Percentiles rank a stretch among this genome's conserved stretches.
phyloP scores from a whole-genome alignment of 108 stramenopile genomes.

The Skeletonema tropicum region DNA sequence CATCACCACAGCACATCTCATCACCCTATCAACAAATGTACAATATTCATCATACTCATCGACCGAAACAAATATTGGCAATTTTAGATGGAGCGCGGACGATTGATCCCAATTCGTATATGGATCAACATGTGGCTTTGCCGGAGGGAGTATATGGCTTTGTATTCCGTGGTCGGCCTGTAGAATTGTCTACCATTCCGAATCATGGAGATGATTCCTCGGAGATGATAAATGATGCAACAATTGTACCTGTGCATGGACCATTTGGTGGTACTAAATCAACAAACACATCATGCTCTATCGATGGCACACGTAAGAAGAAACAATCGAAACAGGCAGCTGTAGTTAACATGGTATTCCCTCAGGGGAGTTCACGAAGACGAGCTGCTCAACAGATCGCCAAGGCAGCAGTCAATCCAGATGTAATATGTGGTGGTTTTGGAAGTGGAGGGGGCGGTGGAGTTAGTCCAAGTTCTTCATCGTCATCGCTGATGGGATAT shows the following conservation, averaged over 20 bases:
- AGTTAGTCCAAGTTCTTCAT: conserved; percentile 24
- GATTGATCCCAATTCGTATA: conserved; percentile 78
- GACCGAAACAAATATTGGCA: conserved; percentile 45
- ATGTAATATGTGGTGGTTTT: conserved; percentile 32
- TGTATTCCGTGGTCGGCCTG: conserved; percentile 77
- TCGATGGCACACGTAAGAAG: neutral
- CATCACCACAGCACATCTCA: conserved; percentile 26
- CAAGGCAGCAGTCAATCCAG: conserved; percentile 45
- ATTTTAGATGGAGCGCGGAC: conserved; percentile 69
- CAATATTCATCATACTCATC: conserved; percentile 53
- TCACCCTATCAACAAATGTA: conserved; percentile 32
- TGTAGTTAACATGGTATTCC: conserved; percentile 46
- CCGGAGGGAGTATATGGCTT: conserved; percentile 79
- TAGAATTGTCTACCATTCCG: conserved; percentile 16
- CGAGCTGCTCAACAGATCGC: conserved; percentile 44
- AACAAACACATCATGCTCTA: neutral
- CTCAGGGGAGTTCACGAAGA: conserved; percentile 40
- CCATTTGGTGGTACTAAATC: neutral
- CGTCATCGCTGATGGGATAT: conserved; percentile 30
- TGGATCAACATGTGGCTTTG: conserved; percentile 84
- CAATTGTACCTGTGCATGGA: conserved; percentile 17
- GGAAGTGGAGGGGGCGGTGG: conserved; percentile 18
- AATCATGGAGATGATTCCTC: conserved; percentile 3
- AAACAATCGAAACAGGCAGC: conserved; percentile 23
- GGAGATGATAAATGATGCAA: conserved; percentile 5